These are phyloP conservation scores for Prunus persica DNA, from an alignment of 306 rosid species.

Conservation along the genomic window DNA sequence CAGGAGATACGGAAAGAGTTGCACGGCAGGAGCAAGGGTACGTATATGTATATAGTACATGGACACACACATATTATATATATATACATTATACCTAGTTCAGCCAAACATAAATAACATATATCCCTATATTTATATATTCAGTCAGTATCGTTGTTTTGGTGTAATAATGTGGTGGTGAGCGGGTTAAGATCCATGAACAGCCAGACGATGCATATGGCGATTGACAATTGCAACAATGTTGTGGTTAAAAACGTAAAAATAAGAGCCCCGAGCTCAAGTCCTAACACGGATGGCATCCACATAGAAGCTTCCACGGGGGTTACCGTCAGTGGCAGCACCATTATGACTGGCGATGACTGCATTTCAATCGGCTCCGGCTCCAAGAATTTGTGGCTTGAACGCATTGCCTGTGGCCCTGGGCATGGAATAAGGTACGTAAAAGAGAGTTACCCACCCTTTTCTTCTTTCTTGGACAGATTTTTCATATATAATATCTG, in stretches of 20 bases:
- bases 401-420: slow-evolving; percentile 47
- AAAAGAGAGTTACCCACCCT: neutral
- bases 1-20: slow-evolving; percentile 10
- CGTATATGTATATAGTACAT: neutral
- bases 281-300: slow-evolving; percentile 64
- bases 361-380: slow-evolving; percentile 51
- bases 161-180: slow-evolving; percentile 35
- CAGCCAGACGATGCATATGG: slow-evolving; percentile 44
- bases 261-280: slow-evolving; percentile 42
- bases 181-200: slow-evolving; percentile 42
- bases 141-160: slow-evolving; percentile 43
- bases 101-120: neutral
- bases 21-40: slow-evolving; percentile 23
- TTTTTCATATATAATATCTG: neutral
- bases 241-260: slow-evolving; percentile 29
- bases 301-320: slow-evolving; percentile 34
- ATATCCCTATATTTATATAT: neutral
- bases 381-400: slow-evolving; percentile 36
- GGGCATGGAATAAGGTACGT: slow-evolving; percentile 49
- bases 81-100: too few relatives aligned
- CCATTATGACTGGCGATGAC: slow-evolving; percentile 56
- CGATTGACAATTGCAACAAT: slow-evolving; percentile 34
- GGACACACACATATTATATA: too few relatives aligned
- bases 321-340: slow-evolving; percentile 24
- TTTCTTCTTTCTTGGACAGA: too few relatives aligned